Percentiles rank a stretch among this genome's conserved stretches.
Evolutionary conservation across 2,329 filamentous ascomycete genomes (phyloP).

Genomic region (Eutypella sp.): DNA sequence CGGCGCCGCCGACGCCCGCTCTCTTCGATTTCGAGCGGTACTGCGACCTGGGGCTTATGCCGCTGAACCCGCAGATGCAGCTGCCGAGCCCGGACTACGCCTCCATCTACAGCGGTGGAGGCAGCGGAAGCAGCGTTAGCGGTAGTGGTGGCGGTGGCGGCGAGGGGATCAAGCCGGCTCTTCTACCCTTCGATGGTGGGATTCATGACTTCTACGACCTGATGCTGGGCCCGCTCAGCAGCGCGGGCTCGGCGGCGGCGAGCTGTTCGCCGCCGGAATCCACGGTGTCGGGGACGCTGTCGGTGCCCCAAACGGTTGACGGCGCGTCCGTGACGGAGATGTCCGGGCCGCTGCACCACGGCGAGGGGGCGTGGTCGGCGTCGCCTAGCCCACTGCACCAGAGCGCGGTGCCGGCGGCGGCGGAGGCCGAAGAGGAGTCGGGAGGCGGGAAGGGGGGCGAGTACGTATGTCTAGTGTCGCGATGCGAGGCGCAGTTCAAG

Average conservation of each 20-base stretch:
- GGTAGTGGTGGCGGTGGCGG: background rate
- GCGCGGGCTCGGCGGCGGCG: slow-evolving; percentile 8
- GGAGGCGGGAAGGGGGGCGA: background rate
- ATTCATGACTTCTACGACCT: background rate
- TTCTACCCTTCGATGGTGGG: too few relatives aligned
- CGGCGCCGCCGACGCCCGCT: too few relatives aligned
- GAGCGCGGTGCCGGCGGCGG: background rate
- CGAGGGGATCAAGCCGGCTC: background rate
- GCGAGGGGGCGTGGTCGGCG: background rate
- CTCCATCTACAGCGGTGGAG: too few relatives aligned
- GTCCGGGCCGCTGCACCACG: too few relatives aligned
- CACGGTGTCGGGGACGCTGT: slow-evolving; percentile 12
- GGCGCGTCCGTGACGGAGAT: slow-evolving; percentile 10
- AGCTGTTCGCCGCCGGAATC: slow-evolving; percentile 10
- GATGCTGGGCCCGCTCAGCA: slow-evolving; percentile 3
- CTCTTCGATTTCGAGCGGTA: too few relatives aligned
- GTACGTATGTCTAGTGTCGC: background rate
- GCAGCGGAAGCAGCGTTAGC: background rate
- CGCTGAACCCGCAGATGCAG: too few relatives aligned
- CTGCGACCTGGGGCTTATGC: too few relatives aligned
- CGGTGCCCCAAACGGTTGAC: slow-evolving; percentile 16
- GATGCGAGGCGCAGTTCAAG: background rate
- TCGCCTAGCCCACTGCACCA: background rate
- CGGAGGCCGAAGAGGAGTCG: background rate
- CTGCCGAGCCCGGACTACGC: too few relatives aligned